Percentiles rank a stretch among this genome's conserved stretches.
Evolutionary conservation across 2,329 filamentous ascomycete genomes (phyloP).

Genomic region (Lasiodiplodia theobromae): DNA sequence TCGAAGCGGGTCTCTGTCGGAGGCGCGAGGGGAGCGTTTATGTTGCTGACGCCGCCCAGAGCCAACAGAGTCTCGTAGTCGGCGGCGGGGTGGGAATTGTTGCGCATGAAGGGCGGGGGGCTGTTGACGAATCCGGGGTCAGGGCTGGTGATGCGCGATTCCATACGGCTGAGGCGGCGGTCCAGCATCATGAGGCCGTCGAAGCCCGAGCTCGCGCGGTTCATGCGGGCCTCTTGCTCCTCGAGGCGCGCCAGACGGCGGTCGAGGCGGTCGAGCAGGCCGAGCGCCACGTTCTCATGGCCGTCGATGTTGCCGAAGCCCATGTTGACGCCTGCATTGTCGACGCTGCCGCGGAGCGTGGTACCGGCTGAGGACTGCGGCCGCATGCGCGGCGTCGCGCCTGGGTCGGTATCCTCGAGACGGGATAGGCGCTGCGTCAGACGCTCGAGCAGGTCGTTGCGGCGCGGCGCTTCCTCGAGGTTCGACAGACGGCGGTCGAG

Average conservation of each 20-base stretch:
- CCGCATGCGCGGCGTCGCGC: not conserved
- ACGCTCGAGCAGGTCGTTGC: conserved; percentile 27
- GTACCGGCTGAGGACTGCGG: conserved; percentile 11
- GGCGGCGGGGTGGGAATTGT: not conserved
- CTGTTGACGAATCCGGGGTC: not conserved
- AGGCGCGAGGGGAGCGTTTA: not conserved
- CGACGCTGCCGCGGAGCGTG: conserved; percentile 4
- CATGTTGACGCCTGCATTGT: not conserved
- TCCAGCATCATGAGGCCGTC: conserved; percentile 24
- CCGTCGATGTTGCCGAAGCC: not conserved
- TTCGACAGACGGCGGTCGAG: conserved; percentile 26
- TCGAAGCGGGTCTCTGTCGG: conserved; percentile 21
- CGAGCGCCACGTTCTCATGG: not conserved
- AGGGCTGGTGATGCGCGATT: conserved; percentile 14
- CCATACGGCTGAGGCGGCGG: conserved; percentile 21
- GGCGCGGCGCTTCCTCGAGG: conserved; percentile 26
- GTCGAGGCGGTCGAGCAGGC: conserved; percentile 29
- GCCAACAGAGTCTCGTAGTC: conserved; percentile 1
- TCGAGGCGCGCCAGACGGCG: conserved; percentile 26
- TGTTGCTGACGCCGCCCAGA: not conserved
- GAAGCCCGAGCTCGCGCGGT: conserved; percentile 6
- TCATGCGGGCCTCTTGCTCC: conserved; percentile 15
- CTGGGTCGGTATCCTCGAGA: conserved; percentile 6
- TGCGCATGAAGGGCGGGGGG: not conserved
- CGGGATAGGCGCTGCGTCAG: conserved; percentile 17